Evolutionary conservation across 176 grass and related monocot species (phyloP), one percentile per base, ranked within the genome.

Genomic region (Guadua angustifolia): DNA sequence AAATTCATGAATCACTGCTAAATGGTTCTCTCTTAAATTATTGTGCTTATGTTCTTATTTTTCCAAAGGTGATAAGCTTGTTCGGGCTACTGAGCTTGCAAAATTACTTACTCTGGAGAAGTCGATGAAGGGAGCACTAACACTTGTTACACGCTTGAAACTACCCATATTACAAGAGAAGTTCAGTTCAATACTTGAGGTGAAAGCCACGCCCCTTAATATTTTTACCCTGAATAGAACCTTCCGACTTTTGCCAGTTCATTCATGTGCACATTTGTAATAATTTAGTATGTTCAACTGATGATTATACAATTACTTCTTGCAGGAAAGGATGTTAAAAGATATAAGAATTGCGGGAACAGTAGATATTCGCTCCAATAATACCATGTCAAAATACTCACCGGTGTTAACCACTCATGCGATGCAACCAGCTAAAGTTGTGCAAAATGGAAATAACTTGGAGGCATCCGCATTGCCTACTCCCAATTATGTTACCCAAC

Each of bases 111-210:
- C 83, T 60, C 33, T 94, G 79, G 88, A 95, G 89, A 98, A 98
- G 87, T 98, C 92, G 79, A 80, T 95, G 81, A 98, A 86, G 75
- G 95, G 93, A 71, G 95, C 95, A 53, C 84, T 98, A 77, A 93
- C 89, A 82, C 89, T 98, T 59, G 95, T 95, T 45, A 95, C 93
- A 21, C 89, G 91, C 32, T 88, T 94, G 77, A 98, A 98, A 68
- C 93, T 95, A 67, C 91, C 95, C 10, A 85, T 93, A 66, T 81
- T 98, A 73, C 92, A 94, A 90, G 95, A 98, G 85, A 88, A 88
- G 70, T 98, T 98, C 69, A 98, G 89, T 73, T 61, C 69, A 12
- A 80, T 95, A 88, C 85, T 95, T 50, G 91, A 98, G 95, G 95
- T 98, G 66, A 88, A 69, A 79, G 2, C 44, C 36, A 33, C 51